Conservation (phyloP, 75 land plant species). For the Azolla pinnata region DNA sequence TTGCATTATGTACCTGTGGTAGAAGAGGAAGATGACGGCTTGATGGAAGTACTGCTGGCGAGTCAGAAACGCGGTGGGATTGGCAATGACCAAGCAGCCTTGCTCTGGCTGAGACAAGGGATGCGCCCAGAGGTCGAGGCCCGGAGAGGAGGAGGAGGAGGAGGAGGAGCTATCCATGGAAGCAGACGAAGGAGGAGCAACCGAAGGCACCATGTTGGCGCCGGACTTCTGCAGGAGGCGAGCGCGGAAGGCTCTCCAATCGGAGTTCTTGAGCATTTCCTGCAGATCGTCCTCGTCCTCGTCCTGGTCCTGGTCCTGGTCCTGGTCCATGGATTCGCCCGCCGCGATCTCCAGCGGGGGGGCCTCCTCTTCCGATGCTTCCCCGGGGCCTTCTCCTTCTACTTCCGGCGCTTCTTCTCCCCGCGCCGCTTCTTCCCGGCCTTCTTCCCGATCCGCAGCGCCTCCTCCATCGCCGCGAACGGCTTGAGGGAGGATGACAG, state of each 20-base stretch:
- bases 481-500: too few relatives aligned
- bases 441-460: too few relatives aligned
- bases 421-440: too few relatives aligned
- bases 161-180: background rate
- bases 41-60: slow-evolving; percentile 22
- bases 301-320: too few relatives aligned
- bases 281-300: slow-evolving; percentile 14
- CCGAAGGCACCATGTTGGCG: background rate
- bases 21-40: slow-evolving; percentile 28
- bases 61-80: slow-evolving; percentile 15
- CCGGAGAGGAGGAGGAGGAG: background rate
- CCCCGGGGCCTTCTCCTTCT: too few relatives aligned
- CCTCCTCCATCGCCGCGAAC: too few relatives aligned
- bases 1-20: slow-evolving; percentile 25
- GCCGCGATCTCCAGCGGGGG: too few relatives aligned
- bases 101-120: slow-evolving; percentile 18
- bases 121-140: slow-evolving; percentile 24
- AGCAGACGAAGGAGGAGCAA: background rate
- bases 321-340: too few relatives aligned
- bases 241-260: slow-evolving; percentile 34
- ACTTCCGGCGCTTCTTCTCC: too few relatives aligned
- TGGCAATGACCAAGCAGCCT: slow-evolving; percentile 24
- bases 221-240: slow-evolving; percentile 10
- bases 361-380: too few relatives aligned
- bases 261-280: slow-evolving; percentile 14